Conservation (phyloP, 2,329 filamentous ascomycete genomes). For the Trichoderma koningii region DNA sequence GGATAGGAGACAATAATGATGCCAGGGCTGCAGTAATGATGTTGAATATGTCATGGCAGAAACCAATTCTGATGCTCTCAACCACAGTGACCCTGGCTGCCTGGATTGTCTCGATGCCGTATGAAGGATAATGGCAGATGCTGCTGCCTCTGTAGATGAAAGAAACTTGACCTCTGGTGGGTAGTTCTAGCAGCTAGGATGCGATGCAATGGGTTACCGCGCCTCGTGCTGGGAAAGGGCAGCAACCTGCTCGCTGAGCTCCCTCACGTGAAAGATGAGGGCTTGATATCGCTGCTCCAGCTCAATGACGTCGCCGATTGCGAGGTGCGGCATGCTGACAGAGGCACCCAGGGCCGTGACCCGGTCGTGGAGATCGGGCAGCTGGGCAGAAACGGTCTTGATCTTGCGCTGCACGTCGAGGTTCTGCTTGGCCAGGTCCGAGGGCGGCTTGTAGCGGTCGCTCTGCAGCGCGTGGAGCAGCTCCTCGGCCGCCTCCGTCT, state of each 20-base stretch:
- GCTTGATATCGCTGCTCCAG: slow-evolving; percentile 61
- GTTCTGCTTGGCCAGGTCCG: slow-evolving; percentile 68
- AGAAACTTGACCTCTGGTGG: slow-evolving; percentile 27
- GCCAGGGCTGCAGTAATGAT: not conserved
- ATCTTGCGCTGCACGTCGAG: slow-evolving; percentile 70
- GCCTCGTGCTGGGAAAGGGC: slow-evolving; percentile 59
- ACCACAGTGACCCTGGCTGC: too few species aligned
- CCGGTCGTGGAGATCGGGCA: slow-evolving; percentile 62
- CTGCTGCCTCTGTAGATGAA: too few species aligned
- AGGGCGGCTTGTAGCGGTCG: slow-evolving; percentile 54
- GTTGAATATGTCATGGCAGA: too few species aligned
- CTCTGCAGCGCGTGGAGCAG: slow-evolving; percentile 48
- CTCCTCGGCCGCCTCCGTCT: slow-evolving; percentile 46
- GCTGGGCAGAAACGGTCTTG: slow-evolving; percentile 65
- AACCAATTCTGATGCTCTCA: too few species aligned
- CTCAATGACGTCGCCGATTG: slow-evolving; percentile 58
- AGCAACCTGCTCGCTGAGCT: slow-evolving; percentile 62
- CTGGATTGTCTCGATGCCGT: too few species aligned
- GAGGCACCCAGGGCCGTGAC: slow-evolving; percentile 46
- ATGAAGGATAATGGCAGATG: too few species aligned
- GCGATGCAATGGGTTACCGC: slow-evolving; percentile 65
- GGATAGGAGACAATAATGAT: not conserved
- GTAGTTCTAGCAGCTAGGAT: slow-evolving; percentile 63
- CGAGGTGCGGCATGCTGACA: slow-evolving; percentile 44
- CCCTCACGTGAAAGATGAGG: slow-evolving; percentile 59